phyloP scores from a whole-genome alignment of 495 filamentous ascomycete genomes.

The Neurospora sp. region DNA sequence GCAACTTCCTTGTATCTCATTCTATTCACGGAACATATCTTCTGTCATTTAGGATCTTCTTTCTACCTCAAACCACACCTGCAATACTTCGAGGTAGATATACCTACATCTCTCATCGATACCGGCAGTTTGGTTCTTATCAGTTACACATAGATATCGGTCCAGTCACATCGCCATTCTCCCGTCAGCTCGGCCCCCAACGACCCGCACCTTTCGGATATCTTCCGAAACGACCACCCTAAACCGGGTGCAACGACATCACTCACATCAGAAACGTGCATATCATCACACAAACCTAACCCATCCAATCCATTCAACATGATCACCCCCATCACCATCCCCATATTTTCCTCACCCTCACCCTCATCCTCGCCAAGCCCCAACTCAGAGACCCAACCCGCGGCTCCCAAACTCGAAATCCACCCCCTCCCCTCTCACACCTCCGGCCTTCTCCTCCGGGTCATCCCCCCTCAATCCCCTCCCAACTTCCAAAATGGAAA shows the following conservation, averaged over 20 bases:
- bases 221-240: background rate
- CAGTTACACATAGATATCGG: background rate
- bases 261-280: too few relatives aligned
- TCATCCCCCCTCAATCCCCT: constrained; percentile 28
- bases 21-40: too few relatives aligned
- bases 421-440: constrained; percentile 19
- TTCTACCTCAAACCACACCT: background rate
- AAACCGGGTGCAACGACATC: too few relatives aligned
- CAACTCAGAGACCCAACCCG: background rate
- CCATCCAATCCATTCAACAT: background rate
- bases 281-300: background rate
- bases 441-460: constrained; percentile 29
- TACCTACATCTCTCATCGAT: background rate
- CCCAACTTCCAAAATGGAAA: constrained; percentile 5
- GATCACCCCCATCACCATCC: background rate
- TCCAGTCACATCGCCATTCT: background rate
- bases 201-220: background rate
- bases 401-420: constrained; percentile 13
- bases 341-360: background rate
- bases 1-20: too few relatives aligned
- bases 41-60: background rate
- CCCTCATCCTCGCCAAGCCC: background rate
- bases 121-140: background rate
- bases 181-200: background rate
- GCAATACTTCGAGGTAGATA: background rate